Evolutionary conservation across 2,329 filamentous ascomycete genomes (phyloP).

Genomic region (Sporothrix euskadiensis): DNA sequence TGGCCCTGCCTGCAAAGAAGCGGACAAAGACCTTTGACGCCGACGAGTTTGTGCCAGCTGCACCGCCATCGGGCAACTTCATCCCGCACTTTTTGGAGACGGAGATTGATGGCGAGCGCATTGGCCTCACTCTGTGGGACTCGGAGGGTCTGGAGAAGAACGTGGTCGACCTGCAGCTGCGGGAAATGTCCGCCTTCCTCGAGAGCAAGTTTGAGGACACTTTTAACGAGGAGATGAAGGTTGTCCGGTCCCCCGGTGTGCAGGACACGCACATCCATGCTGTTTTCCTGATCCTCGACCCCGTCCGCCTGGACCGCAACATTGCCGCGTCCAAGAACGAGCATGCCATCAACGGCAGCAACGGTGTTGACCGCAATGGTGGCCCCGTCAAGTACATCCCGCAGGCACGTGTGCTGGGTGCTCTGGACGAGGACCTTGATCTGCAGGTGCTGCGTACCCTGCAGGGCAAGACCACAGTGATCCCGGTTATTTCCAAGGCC

Average conservation of each 20-base stretch:
- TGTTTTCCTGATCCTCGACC: constrained; percentile 89
- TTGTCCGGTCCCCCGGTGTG: constrained; percentile 85
- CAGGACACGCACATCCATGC: constrained; percentile 98
- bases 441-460: constrained; percentile 85
- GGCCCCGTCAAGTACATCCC: constrained; percentile 52
- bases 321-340: constrained; percentile 65
- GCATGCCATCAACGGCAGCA: constrained; percentile 26
- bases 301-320: constrained; percentile 79
- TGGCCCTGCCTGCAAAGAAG: constrained; percentile 81
- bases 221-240: constrained; percentile 96
- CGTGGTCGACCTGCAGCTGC: constrained; percentile 88
- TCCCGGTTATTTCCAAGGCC: constrained; percentile 93
- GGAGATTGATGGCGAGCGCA: constrained; percentile 86
- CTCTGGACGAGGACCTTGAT: constrained; percentile 85
- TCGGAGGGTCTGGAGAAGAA: constrained; percentile 94
- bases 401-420: constrained; percentile 56
- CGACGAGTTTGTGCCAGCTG: constrained; percentile 57
- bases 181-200: constrained; percentile 87
- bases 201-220: constrained; percentile 99
- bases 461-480: constrained; percentile 90
- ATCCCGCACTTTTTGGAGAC: constrained; percentile 89
- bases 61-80: constrained; percentile 67
- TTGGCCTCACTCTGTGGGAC: constrained; percentile 95
- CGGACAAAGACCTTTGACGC: constrained; percentile 58
- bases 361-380: constrained; percentile 49